phyloP scores from a whole-genome alignment of 2,329 filamentous ascomycete species.

The Apiospora pterosperma region DNA sequence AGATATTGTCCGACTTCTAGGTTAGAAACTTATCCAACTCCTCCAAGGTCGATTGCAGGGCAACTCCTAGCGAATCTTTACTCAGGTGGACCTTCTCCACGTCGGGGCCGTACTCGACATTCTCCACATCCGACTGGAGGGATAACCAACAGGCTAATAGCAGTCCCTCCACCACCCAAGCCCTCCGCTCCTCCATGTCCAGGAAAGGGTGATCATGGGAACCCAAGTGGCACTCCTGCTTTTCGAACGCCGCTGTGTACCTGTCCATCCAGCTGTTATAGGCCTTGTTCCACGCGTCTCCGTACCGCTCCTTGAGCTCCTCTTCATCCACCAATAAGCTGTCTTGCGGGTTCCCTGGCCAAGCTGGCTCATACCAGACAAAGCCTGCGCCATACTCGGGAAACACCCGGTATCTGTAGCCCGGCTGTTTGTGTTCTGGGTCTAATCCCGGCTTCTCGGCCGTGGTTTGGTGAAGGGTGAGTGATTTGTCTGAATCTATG shows the following conservation, averaged over 20 bases:
- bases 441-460: background rate
- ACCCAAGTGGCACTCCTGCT: background rate
- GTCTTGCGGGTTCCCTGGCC: background rate
- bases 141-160: slow-evolving; percentile 3
- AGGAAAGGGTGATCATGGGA: background rate
- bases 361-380: background rate
- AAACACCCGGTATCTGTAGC: background rate
- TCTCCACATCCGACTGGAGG: slow-evolving; percentile 6
- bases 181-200: background rate
- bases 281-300: background rate
- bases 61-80: background rate
- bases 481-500: background rate
- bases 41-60: background rate
- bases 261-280: slow-evolving; percentile 3
- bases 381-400: background rate
- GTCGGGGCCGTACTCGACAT: slow-evolving; percentile 3
- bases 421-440: background rate
- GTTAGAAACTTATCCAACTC: background rate
- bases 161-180: slow-evolving; percentile 8
- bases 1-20: background rate
- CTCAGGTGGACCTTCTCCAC: background rate
- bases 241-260: background rate
- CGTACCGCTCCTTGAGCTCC: background rate
- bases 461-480: background rate
- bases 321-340: slow-evolving; percentile 1